phyloP scores from a whole-genome alignment of 148 eudicot genomes.

The Camellia sinensis region DNA sequence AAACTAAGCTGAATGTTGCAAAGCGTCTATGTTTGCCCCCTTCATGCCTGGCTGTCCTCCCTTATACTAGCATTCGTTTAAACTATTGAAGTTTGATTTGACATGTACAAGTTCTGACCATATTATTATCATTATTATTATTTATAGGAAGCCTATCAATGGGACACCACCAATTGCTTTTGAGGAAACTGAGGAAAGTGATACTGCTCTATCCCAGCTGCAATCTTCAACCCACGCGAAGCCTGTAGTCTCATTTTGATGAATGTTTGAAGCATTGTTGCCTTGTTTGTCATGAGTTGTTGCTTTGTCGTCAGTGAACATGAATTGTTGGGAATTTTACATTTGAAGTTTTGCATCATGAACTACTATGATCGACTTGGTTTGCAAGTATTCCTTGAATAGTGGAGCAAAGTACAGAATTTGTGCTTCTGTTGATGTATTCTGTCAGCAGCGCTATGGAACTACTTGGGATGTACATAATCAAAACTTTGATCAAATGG shows the following conservation, averaged over 20 bases:
- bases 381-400: not conserved
- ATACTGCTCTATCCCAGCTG: constrained; percentile 49
- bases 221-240: constrained; percentile 31
- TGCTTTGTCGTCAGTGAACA: not conserved
- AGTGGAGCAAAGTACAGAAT: not conserved
- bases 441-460: constrained; percentile 1
- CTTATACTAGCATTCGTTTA: not conserved
- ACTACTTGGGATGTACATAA: constrained; percentile 10
- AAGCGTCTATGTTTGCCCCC: not conserved
- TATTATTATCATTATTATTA: not conserved
- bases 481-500: not conserved
- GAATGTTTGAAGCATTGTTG: not conserved
- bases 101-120: not conserved
- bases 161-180: constrained; percentile 37
- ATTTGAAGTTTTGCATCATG: not conserved
- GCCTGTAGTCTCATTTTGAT: constrained; percentile 53
- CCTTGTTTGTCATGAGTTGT: not conserved
- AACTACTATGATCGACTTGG: not conserved
- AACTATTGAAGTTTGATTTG: not conserved
- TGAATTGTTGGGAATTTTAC: not conserved
- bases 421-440: constrained; percentile 15
- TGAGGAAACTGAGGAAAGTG: constrained; percentile 48
- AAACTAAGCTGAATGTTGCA: too few relatives aligned
- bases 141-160: constrained; percentile 42
- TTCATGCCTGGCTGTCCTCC: not conserved